phyloP scores from a whole-genome alignment of 768 basidiomycete genomes.

The Grammothele lineata region DNA sequence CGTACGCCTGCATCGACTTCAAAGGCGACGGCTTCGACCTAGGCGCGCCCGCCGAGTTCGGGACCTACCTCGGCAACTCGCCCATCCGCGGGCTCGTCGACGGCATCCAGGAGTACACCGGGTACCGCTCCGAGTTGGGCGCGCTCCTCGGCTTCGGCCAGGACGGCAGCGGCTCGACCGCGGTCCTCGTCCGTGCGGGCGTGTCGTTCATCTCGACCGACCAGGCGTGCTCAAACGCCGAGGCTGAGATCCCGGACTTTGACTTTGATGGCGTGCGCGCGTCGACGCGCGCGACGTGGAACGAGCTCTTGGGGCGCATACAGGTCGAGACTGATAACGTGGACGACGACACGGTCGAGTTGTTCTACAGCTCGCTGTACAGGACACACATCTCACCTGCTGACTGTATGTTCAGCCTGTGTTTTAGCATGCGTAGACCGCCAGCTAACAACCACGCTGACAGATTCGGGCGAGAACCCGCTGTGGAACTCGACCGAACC shows the following conservation, averaged over 20 bases:
- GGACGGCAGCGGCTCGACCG: slow-evolving; percentile 32
- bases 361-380: slow-evolving; percentile 65
- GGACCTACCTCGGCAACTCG: slow-evolving; percentile 48
- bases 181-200: slow-evolving; percentile 58
- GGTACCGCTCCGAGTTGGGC: slow-evolving; percentile 47
- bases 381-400: slow-evolving; percentile 60
- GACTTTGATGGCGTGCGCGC: slow-evolving; percentile 47
- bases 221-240: slow-evolving; percentile 59
- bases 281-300: slow-evolving; percentile 47
- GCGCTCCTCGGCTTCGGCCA: slow-evolving; percentile 49
- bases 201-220: slow-evolving; percentile 58
- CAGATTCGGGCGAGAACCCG: slow-evolving; percentile 63
- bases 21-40: slow-evolving; percentile 40
- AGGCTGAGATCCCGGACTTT: slow-evolving; percentile 55
- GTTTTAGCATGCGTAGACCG: too few relatives aligned
- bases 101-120: slow-evolving; percentile 44
- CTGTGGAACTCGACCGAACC: slow-evolving; percentile 61
- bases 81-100: slow-evolving; percentile 44
- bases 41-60: slow-evolving; percentile 45
- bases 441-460: too few relatives aligned
- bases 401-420: slow-evolving; percentile 40
- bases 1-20: slow-evolving; percentile 60
- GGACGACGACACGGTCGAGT: slow-evolving; percentile 41
- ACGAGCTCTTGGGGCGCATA: slow-evolving; percentile 50
- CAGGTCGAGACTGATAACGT: slow-evolving; percentile 49